Evolutionary conservation across 495 filamentous ascomycete species (phyloP).

Genomic region (Talaromyces trachyspermus): DNA sequence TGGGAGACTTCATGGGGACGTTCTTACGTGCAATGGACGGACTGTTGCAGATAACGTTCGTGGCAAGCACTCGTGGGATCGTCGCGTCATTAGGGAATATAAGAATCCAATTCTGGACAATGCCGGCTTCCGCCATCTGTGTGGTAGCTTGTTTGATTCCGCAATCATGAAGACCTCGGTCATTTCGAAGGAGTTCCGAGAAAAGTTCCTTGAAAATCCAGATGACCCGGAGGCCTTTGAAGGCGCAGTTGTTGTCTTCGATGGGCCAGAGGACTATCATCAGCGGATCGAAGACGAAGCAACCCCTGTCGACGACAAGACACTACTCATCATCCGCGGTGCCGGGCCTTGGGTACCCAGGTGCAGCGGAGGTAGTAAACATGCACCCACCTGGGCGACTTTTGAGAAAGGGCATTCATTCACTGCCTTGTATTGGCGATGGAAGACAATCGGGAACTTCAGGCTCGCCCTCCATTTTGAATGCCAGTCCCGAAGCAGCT

Average conservation of each 20-base stretch:
- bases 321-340: slow-evolving; percentile 48
- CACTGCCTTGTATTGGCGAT: slow-evolving; percentile 49
- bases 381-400: slow-evolving; percentile 46
- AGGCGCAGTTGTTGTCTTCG: slow-evolving; percentile 42
- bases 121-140: slow-evolving; percentile 45
- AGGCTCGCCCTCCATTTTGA: slow-evolving; percentile 47
- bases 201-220: slow-evolving; percentile 41
- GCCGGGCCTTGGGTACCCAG: slow-evolving; percentile 49
- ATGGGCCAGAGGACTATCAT: slow-evolving; percentile 48
- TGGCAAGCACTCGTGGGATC: slow-evolving; percentile 37
- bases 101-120: slow-evolving; percentile 38
- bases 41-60: slow-evolving; percentile 35
- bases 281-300: slow-evolving; percentile 37
- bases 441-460: slow-evolving; percentile 50
- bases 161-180: slow-evolving; percentile 54
- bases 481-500: slow-evolving; percentile 53
- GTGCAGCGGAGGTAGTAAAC: slow-evolving; percentile 50
- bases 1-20: slow-evolving; percentile 32
- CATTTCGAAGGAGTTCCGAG: slow-evolving; percentile 40
- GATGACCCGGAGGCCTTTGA: slow-evolving; percentile 47
- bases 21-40: slow-evolving; percentile 36
- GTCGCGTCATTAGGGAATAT: slow-evolving; percentile 36
- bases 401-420: slow-evolving; percentile 39
- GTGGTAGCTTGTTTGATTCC: slow-evolving; percentile 44
- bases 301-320: slow-evolving; percentile 38